Evolutionary conservation across 306 rosid species (phyloP).

Genomic region (Sicyos edulis): DNA sequence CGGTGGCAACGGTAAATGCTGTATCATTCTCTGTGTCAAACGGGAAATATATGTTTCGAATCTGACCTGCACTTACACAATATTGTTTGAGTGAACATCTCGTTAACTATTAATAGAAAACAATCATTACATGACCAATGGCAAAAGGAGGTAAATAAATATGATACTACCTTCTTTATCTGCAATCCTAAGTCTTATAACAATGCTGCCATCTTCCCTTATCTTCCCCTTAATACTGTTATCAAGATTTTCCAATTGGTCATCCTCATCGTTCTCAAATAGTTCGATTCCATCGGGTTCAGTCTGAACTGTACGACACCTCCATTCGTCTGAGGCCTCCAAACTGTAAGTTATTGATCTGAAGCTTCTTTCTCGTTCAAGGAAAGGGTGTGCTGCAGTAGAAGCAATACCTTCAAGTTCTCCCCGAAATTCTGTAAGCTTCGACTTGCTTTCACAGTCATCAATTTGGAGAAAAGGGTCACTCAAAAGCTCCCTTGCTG

Average conservation of each 20-base stretch:
- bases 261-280: slow-evolving; percentile 65
- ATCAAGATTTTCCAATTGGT: slow-evolving; percentile 50
- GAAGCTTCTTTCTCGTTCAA: slow-evolving; percentile 31
- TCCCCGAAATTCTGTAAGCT: slow-evolving; percentile 19
- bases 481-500: slow-evolving; percentile 81
- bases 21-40: slow-evolving; percentile 75
- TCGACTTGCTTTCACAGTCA: slow-evolving; percentile 48
- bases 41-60: slow-evolving; percentile 77
- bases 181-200: slow-evolving; percentile 74
- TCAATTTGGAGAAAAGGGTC: slow-evolving; percentile 72
- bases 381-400: slow-evolving; percentile 40
- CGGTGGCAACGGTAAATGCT: slow-evolving; percentile 79
- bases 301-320: background rate
- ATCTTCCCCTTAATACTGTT: slow-evolving; percentile 75
- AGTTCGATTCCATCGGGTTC: slow-evolving; percentile 69
- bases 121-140: slow-evolving; percentile 1
- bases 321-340: slow-evolving; percentile 40
- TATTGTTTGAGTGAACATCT: slow-evolving; percentile 12
- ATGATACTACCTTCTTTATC: slow-evolving; percentile 66
- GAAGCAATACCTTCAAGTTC: slow-evolving; percentile 28
- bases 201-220: slow-evolving; percentile 57
- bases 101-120: slow-evolving; percentile 17
- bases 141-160: background rate
- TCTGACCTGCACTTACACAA: slow-evolving; percentile 47
- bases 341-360: slow-evolving; percentile 43